phyloP scores from a whole-genome alignment of 495 filamentous ascomycete species.

The Margaritispora aquatica region DNA sequence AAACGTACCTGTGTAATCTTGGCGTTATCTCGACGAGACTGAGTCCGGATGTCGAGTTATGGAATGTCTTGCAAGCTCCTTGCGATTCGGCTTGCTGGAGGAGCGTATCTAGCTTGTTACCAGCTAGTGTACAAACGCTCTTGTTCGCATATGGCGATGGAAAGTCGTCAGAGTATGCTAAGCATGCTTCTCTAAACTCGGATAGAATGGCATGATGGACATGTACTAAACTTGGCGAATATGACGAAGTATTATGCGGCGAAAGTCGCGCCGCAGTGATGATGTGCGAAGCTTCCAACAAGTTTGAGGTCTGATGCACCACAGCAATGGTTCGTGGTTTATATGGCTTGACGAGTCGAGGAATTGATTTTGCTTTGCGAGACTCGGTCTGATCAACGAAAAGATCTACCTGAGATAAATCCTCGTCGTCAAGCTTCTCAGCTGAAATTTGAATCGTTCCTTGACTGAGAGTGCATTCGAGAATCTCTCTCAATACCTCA shows the following conservation, averaged over 20 bases:
- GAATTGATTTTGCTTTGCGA: neutral
- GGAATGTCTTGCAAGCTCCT: neutral
- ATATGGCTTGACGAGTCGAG: neutral
- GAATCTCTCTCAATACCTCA: neutral
- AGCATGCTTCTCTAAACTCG: neutral
- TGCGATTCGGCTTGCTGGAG: neutral
- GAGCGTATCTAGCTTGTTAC: neutral
- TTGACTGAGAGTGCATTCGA: neutral
- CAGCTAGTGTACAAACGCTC: neutral
- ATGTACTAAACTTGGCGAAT: constrained; percentile 13
- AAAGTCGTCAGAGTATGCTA: neutral
- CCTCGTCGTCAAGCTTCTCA: neutral
- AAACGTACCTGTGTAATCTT: neutral
- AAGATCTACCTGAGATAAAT: neutral
- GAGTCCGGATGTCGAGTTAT: neutral
- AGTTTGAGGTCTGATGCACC: constrained; percentile 7
- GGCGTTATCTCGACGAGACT: neutral
- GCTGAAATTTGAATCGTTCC: neutral
- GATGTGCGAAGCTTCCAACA: constrained; percentile 3
- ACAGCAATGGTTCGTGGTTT: constrained; percentile 6
- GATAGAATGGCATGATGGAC: constrained; percentile 15
- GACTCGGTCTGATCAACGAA: neutral
- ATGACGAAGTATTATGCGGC: constrained; percentile 4
- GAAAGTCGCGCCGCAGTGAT: neutral
- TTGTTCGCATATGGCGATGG: neutral